Evolutionary conservation across 1,284 basidiomycete species (phyloP).

Genomic region (Xerocomus cyaneibrunnescens): DNA sequence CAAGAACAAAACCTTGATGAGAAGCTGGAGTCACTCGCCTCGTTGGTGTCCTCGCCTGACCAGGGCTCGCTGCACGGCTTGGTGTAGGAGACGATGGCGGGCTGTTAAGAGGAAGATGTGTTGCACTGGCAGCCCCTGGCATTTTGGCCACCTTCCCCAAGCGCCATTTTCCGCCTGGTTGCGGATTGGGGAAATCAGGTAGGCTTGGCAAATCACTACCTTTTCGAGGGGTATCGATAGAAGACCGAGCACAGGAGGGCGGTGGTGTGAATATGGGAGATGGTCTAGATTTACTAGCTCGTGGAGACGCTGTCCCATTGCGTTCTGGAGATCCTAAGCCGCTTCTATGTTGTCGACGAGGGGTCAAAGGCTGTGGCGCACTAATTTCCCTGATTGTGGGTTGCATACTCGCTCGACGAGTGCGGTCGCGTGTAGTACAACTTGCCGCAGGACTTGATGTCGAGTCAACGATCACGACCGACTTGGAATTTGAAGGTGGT

Average conservation of each 20-base stretch:
- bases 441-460: constrained; percentile 44
- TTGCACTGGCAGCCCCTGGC: constrained; percentile 41
- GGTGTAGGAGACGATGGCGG: constrained; percentile 37
- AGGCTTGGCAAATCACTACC: constrained; percentile 43
- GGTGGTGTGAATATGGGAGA: constrained; percentile 39
- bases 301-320: constrained; percentile 24
- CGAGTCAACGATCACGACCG: constrained; percentile 48
- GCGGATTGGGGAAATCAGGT: constrained; percentile 50
- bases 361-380: constrained; percentile 41
- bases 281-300: constrained; percentile 34
- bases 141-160: constrained; percentile 38
- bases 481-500: constrained; percentile 51
- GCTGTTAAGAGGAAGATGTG: constrained; percentile 41
- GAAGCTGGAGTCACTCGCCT: constrained; percentile 36
- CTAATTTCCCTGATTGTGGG: constrained; percentile 42
- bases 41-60: constrained; percentile 37
- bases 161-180: constrained; percentile 43
- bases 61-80: constrained; percentile 43
- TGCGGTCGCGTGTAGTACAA: constrained; percentile 45
- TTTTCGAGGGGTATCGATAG: constrained; percentile 27
- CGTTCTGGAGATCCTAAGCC: constrained; percentile 24
- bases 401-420: constrained; percentile 43
- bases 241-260: constrained; percentile 32
- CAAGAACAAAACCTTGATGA: constrained; percentile 35
- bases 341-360: constrained; percentile 34